Evolutionary conservation across 805 yeast genomes (phyloP).

Genomic region (Candida maesae): DNA sequence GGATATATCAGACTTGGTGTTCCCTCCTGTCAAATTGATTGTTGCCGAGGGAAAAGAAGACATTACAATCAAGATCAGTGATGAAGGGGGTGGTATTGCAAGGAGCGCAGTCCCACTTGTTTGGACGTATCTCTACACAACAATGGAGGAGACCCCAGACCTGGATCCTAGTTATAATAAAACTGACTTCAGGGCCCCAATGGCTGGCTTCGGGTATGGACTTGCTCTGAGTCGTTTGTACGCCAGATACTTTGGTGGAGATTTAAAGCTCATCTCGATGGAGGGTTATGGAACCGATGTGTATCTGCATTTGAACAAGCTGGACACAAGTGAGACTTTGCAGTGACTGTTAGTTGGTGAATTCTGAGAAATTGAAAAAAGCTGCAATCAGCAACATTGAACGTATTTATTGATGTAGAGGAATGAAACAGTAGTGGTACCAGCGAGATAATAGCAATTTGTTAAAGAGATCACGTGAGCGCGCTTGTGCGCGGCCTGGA

Average conservation of each 20-base stretch:
- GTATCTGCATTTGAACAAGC: conserved; percentile 77
- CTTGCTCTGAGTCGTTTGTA: conserved; percentile 81
- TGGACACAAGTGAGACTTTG: conserved; percentile 43
- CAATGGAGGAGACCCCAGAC: conserved; percentile 70
- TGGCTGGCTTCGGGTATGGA: conserved; percentile 95
- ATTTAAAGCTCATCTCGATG: conserved; percentile 81
- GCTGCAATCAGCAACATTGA: too few relatives aligned
- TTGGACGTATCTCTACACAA: conserved; percentile 90
- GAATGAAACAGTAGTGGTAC: too few relatives aligned
- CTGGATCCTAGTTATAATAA: conserved; percentile 40
- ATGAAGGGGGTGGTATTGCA: conserved; percentile 93
- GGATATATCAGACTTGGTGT: conserved; percentile 57
- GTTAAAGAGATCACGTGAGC: too few relatives aligned
- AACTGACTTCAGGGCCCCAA: conserved; percentile 76
- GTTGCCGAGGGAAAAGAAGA: conserved; percentile 89
- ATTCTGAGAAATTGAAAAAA: too few relatives aligned
- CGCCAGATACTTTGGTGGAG: conserved; percentile 90
- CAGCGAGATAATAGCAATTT: too few relatives aligned
- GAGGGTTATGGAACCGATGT: conserved; percentile 96
- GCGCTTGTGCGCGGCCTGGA: too few relatives aligned
- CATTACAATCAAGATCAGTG: conserved; percentile 84
- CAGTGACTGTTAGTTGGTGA: too few relatives aligned
- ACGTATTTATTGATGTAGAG: too few relatives aligned
- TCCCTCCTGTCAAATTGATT: conserved; percentile 82
- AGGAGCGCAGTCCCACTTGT: conserved; percentile 78